Base-by-base conservation (phyloP, 805 yeast genomes). In the Clavispora phyllophila region DNA sequence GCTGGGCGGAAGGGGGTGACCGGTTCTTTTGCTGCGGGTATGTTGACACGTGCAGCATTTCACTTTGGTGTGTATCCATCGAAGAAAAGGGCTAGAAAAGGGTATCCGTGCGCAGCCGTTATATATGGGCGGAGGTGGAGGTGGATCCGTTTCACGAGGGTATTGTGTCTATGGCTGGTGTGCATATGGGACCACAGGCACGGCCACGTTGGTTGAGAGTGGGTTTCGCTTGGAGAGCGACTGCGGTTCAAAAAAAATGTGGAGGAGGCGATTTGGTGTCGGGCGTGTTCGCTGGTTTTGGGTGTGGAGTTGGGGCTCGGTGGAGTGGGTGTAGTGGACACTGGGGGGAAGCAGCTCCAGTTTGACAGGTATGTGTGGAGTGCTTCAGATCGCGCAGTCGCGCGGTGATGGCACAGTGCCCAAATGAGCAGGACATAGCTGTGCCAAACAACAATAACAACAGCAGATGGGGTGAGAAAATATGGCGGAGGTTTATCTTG, bases 21-120 rank as follows among this genome's bases (percentile, higher is more conserved):
- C 25, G 38, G 20, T 25, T 36, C 12, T 37, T 29, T n/a, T 37
- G 36, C 15, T 29, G 41, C n/a, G 23, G 41, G 18, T 29, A 29
- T 20, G 33, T 13, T 9, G 33, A 15, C 28, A 20, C 28, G 19
- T 29, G 33, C 33, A 29, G 33, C 33, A 29, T 29, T 15, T 29
- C 33, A 29, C 33, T 29, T 17, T 29, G 33, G 9, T 29, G 20
- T 29, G 33, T 29, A 13, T 29, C 33, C 33, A 29, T 29, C 33
- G 33, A 9, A 28, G 33, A 29, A 29, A 29, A 29, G 33, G 33
- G 33, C 33, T 29, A 29, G 33, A 29, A 29, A 29, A 17, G 20
- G 20, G 33, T n/a, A 15, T 29, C 20, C 20, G 33, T 29, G 33
- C 33, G 33, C 33, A 29, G 15, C 33, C 33, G 33, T 29, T 29